phyloP scores from a whole-genome alignment of 139 green algal genomes.

The Closterium sp. region DNA sequence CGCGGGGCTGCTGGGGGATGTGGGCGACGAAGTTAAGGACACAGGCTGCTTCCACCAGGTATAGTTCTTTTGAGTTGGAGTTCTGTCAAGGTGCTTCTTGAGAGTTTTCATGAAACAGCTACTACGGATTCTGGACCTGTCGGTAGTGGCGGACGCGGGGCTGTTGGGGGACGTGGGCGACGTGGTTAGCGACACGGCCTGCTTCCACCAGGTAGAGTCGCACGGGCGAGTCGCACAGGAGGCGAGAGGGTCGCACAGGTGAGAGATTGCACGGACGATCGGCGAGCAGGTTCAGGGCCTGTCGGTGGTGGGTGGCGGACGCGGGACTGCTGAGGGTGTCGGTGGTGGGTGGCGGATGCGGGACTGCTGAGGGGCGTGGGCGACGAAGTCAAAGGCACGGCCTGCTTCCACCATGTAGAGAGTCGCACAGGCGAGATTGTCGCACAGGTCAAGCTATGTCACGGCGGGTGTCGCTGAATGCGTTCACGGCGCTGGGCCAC shows the following conservation, averaged over 20 bases:
- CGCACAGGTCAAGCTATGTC: too few species aligned
- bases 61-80: background rate
- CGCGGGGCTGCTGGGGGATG: slow-evolving; percentile 43
- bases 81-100: background rate
- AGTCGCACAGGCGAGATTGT: too few species aligned
- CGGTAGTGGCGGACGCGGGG: slow-evolving; percentile 55
- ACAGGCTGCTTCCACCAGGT: background rate
- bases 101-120: background rate
- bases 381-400: background rate
- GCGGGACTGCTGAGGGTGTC: slow-evolving; percentile 55
- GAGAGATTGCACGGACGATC: background rate
- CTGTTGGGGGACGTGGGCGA: slow-evolving; percentile 5
- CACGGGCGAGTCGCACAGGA: too few species aligned
- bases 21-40: background rate
- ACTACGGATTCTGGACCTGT: slow-evolving; percentile 78
- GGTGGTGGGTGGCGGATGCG: slow-evolving; percentile 57
- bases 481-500: background rate
- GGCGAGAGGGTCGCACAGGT: too few species aligned
- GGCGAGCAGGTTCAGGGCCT: slow-evolving; percentile 70
- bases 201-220: background rate
- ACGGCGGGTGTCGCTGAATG: too few species aligned
- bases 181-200: background rate
- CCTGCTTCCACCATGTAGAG: background rate
- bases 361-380: slow-evolving; percentile 36
- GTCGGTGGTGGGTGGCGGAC: slow-evolving; percentile 48